These are phyloP conservation scores for Aspergillus sp. DNA, from an alignment of 2,329 filamentous ascomycete genomes.

Conservation along the genomic window DNA sequence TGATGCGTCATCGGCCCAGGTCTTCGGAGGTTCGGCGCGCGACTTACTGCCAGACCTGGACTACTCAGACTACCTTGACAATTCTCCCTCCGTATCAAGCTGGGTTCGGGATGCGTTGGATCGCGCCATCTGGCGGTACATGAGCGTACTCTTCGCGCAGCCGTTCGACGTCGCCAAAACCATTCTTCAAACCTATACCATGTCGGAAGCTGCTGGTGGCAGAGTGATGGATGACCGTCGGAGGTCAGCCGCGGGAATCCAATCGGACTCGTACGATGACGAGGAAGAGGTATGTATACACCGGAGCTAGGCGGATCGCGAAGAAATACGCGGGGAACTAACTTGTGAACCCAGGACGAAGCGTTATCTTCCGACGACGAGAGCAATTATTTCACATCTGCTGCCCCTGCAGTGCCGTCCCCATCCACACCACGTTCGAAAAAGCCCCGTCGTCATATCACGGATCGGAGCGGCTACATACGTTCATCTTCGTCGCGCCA, in stretches of 20 bases:
- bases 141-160: constrained; percentile 81
- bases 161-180: constrained; percentile 97
- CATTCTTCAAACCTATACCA: constrained; percentile 72
- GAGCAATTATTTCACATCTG: constrained; percentile 78
- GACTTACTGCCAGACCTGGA: constrained; percentile 88
- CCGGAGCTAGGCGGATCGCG: background rate
- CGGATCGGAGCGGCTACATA: constrained; percentile 46
- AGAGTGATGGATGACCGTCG: constrained; percentile 28
- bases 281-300: constrained; percentile 28
- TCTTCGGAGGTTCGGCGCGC: constrained; percentile 65
- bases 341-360: constrained; percentile 22
- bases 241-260: constrained; percentile 22
- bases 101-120: constrained; percentile 76
- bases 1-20: constrained; percentile 45
- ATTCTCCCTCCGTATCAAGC: constrained; percentile 70
- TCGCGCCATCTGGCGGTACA: constrained; percentile 88
- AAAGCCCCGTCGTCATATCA: constrained; percentile 39
- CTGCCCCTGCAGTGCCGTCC: constrained; percentile 41
- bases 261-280: constrained; percentile 31
- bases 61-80: constrained; percentile 83
- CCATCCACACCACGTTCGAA: constrained; percentile 41
- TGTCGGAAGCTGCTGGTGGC: constrained; percentile 35
- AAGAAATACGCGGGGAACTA: background rate
- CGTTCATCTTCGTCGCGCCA: constrained; percentile 48
- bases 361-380: constrained; percentile 66